Conservation (phyloP, 1,284 basidiomycete genomes). For the Ganoderma multipileum region DNA sequence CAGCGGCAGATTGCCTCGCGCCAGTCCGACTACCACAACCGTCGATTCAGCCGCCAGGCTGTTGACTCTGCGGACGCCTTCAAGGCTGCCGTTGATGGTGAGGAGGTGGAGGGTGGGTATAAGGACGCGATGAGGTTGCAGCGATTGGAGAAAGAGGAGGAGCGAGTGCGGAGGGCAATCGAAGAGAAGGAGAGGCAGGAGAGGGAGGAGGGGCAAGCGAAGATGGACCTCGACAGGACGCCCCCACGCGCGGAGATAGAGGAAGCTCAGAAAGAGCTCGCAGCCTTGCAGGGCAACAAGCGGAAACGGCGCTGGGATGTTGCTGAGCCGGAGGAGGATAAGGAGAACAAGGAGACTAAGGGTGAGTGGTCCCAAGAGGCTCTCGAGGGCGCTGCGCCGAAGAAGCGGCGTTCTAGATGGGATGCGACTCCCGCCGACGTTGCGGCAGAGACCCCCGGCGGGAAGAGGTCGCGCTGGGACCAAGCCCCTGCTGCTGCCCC, state of each 20-base stretch:
- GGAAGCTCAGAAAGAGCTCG: constrained; percentile 71
- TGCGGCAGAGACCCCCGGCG: constrained; percentile 59
- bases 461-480: constrained; percentile 95
- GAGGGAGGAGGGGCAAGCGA: constrained; percentile 80
- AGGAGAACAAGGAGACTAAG: constrained; percentile 63
- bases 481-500: constrained; percentile 75
- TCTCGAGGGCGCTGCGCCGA: constrained; percentile 75
- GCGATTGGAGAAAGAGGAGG: constrained; percentile 93
- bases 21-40: constrained; percentile 95
- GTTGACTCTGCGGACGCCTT: constrained; percentile 85
- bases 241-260: constrained; percentile 81
- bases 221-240: constrained; percentile 89
- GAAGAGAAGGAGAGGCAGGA: constrained; percentile 88
- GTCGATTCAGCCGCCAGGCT: constrained; percentile 86
- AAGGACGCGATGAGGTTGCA: constrained; percentile 96
- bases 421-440: constrained; percentile 86
- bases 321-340: constrained; percentile 66
- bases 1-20: constrained; percentile 93
- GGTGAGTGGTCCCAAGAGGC: constrained; percentile 79
- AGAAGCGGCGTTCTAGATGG: constrained; percentile 94
- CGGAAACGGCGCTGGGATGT: constrained; percentile 92
- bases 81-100: constrained; percentile 65
- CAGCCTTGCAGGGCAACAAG: constrained; percentile 68
- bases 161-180: constrained; percentile 83
- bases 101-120: constrained; percentile 86